These are phyloP conservation scores for Lasiodiplodia hormozganensis DNA, from an alignment of 2,329 filamentous ascomycete genomes.

Conservation along the genomic window DNA sequence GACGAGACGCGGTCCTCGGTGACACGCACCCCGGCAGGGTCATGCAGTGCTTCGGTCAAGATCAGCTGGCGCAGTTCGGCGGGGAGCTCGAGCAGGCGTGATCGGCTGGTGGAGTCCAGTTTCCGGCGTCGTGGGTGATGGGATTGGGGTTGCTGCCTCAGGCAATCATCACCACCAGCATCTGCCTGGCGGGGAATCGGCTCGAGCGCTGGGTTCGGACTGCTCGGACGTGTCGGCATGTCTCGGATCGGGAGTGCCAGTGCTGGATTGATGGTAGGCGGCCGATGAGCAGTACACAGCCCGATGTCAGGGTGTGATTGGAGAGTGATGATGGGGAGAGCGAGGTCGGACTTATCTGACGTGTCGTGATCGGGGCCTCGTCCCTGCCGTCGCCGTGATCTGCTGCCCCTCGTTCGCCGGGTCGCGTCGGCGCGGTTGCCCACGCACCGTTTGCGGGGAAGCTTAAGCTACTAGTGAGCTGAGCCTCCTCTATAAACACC, in stretches of 20 bases:
- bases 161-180: background rate
- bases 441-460: background rate
- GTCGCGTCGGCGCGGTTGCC: background rate
- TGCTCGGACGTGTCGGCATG: slow-evolving; percentile 2
- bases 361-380: background rate
- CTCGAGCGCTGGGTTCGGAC: background rate
- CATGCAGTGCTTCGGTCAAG: background rate
- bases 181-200: background rate
- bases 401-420: slow-evolving; percentile 10
- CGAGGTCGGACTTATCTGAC: slow-evolving; percentile 13
- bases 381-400: background rate
- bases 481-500: background rate
- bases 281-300: background rate
- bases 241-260: background rate
- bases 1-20: background rate
- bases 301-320: slow-evolving; percentile 11
- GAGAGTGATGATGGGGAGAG: background rate
- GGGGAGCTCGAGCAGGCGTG: slow-evolving; percentile 16
- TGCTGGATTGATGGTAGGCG: background rate
- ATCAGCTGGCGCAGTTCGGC: slow-evolving; percentile 20
- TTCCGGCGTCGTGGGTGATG: background rate
- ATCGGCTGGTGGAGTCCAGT: background rate
- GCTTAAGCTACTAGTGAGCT: background rate
- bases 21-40: slow-evolving; percentile 10
- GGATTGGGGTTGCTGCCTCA: background rate